phyloP scores from a whole-genome alignment of 2,329 filamentous ascomycete species.

The Cladophialophora bantiana region DNA sequence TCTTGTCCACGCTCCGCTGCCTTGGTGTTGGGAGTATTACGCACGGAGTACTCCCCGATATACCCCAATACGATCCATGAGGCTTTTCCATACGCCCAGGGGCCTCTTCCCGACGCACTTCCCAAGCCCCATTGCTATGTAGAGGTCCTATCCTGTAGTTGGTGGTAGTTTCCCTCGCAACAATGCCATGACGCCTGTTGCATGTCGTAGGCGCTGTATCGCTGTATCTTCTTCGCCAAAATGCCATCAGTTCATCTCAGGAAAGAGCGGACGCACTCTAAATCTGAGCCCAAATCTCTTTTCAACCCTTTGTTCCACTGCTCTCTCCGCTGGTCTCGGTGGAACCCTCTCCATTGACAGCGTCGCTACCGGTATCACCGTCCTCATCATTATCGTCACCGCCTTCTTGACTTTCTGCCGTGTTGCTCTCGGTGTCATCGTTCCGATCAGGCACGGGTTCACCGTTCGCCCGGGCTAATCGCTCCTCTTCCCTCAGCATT shows the following conservation, averaged over 20 bases:
- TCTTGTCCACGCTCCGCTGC: neutral
- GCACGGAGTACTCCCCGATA: no score
- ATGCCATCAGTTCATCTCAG: neutral
- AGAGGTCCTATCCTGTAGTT: neutral
- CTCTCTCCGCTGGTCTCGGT: conserved; percentile 21
- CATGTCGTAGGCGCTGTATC: neutral
- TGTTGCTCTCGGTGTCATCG: conserved; percentile 26
- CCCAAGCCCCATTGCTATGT: neutral
- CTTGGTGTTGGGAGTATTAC: neutral
- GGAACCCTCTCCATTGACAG: conserved; percentile 1
- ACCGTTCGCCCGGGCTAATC: conserved; percentile 53
- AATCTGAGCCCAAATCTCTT: neutral
- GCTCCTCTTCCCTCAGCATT: conserved; percentile 78
- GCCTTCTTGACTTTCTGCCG: conserved; percentile 24
- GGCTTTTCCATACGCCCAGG: neutral
- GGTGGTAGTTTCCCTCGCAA: neutral
- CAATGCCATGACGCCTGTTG: neutral
- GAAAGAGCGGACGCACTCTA: neutral
- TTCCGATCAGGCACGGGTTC: conserved; percentile 31
- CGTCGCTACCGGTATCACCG: conserved; percentile 26
- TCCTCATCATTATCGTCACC: conserved; percentile 28
- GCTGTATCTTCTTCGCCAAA: conserved; percentile 16
- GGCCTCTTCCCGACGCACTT: neutral
- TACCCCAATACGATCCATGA: neutral
- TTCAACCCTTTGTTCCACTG: conserved; percentile 24